Evolutionary conservation across 352 stramenopile species (phyloP).

Genomic region (Globisporangium viniferum): DNA sequence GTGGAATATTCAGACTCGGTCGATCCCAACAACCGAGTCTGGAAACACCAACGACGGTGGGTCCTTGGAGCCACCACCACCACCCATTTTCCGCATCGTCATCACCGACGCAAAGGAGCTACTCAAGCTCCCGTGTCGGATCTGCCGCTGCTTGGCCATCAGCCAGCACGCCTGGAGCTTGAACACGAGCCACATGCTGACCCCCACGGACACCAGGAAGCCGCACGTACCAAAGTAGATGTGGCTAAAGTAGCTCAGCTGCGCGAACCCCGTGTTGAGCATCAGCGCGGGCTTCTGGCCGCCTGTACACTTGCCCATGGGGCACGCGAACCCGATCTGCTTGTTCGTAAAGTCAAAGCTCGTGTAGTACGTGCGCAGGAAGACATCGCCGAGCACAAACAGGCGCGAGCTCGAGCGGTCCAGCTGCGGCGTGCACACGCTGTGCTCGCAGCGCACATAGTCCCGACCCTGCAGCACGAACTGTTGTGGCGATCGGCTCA

Average conservation of each 20-base stretch:
- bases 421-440: conserved; percentile 29
- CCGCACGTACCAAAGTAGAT: conserved; percentile 7
- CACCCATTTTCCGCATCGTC: too few relatives aligned
- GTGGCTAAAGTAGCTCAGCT: conserved; percentile 11
- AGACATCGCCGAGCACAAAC: conserved; percentile 34
- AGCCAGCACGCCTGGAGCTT: conserved; percentile 6
- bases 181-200: neutral
- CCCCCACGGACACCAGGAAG: conserved; percentile 3
- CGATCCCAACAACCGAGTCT: neutral
- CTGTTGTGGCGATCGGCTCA: neutral
- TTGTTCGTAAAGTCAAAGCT: conserved; percentile 29
- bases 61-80: neutral
- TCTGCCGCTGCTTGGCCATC: neutral
- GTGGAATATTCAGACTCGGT: neutral
- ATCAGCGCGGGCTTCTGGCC: conserved; percentile 7
- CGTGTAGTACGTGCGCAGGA: conserved; percentile 42
- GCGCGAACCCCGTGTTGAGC: conserved; percentile 9
- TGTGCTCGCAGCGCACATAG: conserved; percentile 35
- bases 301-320: conserved; percentile 1
- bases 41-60: neutral
- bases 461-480: conserved; percentile 34
- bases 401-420: conserved; percentile 22
- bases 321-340: conserved; percentile 34
- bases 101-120: too few relatives aligned
- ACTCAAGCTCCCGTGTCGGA: conserved; percentile 3